Conservation (phyloP, 2,329 filamentous ascomycete genomes). For the Microascus cirrosus region DNA sequence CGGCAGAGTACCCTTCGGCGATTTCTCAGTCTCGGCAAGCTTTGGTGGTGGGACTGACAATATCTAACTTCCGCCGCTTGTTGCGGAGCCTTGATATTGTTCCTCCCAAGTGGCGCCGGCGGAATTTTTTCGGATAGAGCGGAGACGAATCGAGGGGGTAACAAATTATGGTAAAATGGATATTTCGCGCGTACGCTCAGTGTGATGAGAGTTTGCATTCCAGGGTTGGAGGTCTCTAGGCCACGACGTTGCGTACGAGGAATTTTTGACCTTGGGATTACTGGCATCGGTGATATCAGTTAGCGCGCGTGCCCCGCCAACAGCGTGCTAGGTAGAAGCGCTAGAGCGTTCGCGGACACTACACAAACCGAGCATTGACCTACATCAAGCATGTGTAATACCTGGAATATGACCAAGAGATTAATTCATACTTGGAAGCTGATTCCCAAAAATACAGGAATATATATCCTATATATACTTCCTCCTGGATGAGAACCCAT, state of each 20-base stretch:
- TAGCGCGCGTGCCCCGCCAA: too few relatives aligned
- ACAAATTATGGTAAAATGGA: background rate
- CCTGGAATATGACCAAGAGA: too few relatives aligned
- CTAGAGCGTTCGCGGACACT: too few relatives aligned
- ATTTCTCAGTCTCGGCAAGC: background rate
- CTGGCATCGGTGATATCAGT: background rate
- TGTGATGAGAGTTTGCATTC: background rate
- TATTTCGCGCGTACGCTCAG: background rate
- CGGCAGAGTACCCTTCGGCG: background rate
- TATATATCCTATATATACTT: too few relatives aligned
- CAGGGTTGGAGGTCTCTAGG: background rate
- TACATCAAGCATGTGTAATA: too few relatives aligned
- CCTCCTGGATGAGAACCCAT: too few relatives aligned
- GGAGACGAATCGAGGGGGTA: background rate
- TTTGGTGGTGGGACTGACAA: background rate
- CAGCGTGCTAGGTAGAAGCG: too few relatives aligned
- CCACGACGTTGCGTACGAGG: background rate
- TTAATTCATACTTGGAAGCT: too few relatives aligned
- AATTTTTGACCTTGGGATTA: background rate
- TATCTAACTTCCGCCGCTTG: background rate
- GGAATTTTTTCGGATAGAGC: background rate
- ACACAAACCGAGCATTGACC: too few relatives aligned
- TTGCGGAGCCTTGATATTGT: background rate
- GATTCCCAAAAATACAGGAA: too few relatives aligned
- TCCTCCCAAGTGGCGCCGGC: background rate